Conservation (phyloP, 371 early-diverging fungal species). For the Mucor velutinosus region DNA sequence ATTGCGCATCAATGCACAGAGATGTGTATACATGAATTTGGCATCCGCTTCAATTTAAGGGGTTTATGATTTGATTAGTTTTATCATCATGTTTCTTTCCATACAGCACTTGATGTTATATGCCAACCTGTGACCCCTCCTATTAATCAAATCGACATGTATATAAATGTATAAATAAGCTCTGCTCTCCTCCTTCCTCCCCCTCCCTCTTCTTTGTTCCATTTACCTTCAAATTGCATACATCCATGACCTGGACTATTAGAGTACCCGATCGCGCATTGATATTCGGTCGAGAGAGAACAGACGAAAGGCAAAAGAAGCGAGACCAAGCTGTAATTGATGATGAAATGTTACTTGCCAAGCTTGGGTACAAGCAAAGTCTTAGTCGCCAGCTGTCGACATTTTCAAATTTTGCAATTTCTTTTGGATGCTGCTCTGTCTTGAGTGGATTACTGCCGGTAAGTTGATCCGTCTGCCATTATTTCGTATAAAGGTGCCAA, state of each 20-base stretch:
- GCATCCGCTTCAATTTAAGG: neutral
- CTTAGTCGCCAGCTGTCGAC: conserved; percentile 25
- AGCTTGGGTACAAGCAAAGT: conserved; percentile 31
- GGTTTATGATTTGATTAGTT: neutral
- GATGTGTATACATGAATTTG: neutral
- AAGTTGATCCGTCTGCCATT: conserved; percentile 16
- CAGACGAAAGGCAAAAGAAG: neutral
- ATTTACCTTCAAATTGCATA: neutral
- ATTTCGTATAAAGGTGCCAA: neutral
- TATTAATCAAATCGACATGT: neutral
- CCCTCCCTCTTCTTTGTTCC: neutral
- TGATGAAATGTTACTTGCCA: conserved; percentile 30
- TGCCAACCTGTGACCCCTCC: neutral
- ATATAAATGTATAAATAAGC: neutral
- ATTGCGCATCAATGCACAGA: neutral
- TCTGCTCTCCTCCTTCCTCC: neutral
- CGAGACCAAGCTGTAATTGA: conserved; percentile 6
- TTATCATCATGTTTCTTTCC: neutral
- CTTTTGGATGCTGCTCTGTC: conserved; percentile 58
- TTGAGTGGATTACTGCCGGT: conserved; percentile 54
- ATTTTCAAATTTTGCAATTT: conserved; percentile 49
- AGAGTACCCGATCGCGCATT: conserved; percentile 13
- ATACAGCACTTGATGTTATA: neutral
- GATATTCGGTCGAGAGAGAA: neutral
- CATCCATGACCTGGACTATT: conserved; percentile 3